A percentile compares a stretch with the other conserved stretches of the same genome.
These are phyloP conservation scores for Tilletia caries DNA, from an alignment of 1,284 basidiomycete genomes.

Conservation along the genomic window DNA sequence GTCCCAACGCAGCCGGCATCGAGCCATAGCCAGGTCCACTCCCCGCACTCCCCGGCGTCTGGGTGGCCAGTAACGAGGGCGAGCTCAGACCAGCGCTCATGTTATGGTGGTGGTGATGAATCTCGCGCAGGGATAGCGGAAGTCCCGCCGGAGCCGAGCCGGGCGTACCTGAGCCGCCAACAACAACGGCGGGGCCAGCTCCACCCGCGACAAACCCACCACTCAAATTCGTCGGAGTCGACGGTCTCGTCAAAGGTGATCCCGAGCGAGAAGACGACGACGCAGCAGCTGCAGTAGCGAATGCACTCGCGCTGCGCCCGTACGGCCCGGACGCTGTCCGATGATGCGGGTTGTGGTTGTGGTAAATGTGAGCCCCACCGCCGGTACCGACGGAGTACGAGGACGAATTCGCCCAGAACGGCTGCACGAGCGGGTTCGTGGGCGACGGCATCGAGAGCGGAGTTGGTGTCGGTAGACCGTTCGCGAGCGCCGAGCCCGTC, in stretches of 20 bases:
- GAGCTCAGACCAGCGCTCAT: conserved; percentile 3
- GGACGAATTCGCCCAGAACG: background rate
- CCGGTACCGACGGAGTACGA: background rate
- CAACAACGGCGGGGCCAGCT: background rate
- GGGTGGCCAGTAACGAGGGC: conserved; percentile 24
- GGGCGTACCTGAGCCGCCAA: background rate
- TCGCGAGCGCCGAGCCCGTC: background rate
- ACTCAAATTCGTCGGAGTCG: background rate
- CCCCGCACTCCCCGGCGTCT: conserved; percentile 13
- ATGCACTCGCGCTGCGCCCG: background rate
- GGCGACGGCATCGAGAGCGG: conserved; percentile 26
- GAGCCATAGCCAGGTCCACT: conserved; percentile 36
- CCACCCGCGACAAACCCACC: too few relatives aligned
- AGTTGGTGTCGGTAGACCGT: conserved; percentile 19
- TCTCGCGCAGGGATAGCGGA: conserved; percentile 17
- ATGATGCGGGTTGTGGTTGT: background rate
- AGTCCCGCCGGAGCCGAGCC: conserved; percentile 7
- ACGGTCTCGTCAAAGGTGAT: background rate
- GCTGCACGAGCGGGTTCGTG: conserved; percentile 14
- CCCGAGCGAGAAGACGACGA: conserved; percentile 1
- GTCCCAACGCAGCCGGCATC: conserved; percentile 27
- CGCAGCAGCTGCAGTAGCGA: background rate
- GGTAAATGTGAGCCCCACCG: background rate
- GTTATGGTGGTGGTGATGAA: conserved; percentile 18
- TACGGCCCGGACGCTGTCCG: background rate